phyloP scores from a whole-genome alignment of 202 grass and related monocot genomes.

The Carex arenaria region DNA sequence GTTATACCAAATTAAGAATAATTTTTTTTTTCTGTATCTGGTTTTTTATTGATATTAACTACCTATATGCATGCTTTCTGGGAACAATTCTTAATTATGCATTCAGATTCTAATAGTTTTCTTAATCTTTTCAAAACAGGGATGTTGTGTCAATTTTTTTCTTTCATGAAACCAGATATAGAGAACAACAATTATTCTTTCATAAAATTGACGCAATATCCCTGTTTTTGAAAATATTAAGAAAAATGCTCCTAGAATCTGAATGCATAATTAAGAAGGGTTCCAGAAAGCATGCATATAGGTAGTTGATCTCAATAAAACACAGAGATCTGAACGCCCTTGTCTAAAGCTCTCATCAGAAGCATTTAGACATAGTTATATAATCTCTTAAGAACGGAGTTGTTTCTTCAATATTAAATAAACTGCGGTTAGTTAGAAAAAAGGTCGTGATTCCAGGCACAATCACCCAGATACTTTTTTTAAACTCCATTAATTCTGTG shows the following conservation, averaged over 20 bases:
- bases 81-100: neutral
- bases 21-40: neutral
- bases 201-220: too few relatives aligned
- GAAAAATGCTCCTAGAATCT: neutral
- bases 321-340: neutral
- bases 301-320: neutral
- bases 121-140: neutral
- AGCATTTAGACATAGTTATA: neutral
- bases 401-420: neutral
- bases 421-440: too few relatives aligned
- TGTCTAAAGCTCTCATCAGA: neutral
- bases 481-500: neutral
- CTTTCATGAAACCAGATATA: too few relatives aligned
- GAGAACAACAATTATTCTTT: too few relatives aligned
- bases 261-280: neutral
- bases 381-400: neutral
- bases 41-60: neutral
- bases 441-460: neutral
- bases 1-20: neutral
- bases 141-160: too few relatives aligned
- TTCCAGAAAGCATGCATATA: neutral
- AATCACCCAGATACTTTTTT: neutral
- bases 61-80: neutral
- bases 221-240: neutral
- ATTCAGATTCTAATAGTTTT: neutral